These are phyloP conservation scores for Hirschioporus abietinus DNA, from an alignment of 768 basidiomycete genomes.

Conservation along the genomic window DNA sequence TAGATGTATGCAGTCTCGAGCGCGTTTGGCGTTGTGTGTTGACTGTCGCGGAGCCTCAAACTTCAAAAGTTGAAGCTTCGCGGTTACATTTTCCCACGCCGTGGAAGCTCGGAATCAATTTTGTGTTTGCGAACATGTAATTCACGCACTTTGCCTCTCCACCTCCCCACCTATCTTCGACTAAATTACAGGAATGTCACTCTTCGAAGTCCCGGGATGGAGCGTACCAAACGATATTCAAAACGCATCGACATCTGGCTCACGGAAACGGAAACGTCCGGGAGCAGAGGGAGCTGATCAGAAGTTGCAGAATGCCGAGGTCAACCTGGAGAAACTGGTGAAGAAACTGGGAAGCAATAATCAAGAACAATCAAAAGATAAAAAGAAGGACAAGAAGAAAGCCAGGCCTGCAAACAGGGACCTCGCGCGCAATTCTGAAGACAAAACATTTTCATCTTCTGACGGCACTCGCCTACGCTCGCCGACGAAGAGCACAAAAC, in stretches of 20 bases:
- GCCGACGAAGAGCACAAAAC: not conserved
- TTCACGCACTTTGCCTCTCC: not conserved
- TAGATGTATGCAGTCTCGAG: no score
- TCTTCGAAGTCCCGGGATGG: slow-evolving; percentile 72
- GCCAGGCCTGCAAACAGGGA: slow-evolving; percentile 6
- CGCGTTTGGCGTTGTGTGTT: no score
- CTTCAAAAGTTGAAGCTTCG: not conserved
- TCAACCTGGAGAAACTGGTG: slow-evolving; percentile 60
- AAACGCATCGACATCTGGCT: slow-evolving; percentile 32
- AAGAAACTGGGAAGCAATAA: slow-evolving; percentile 32
- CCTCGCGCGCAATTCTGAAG: not conserved
- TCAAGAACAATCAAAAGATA: slow-evolving; percentile 5
- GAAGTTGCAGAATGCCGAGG: slow-evolving; percentile 32
- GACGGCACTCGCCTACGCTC: not conserved
- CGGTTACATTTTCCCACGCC: no score
- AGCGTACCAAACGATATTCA: slow-evolving; percentile 39
- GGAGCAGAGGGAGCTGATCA: slow-evolving; percentile 30
- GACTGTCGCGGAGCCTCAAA: not conserved
- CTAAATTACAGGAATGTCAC: slow-evolving; percentile 28
- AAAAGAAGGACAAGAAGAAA: slow-evolving; percentile 15
- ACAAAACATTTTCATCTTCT: not conserved
- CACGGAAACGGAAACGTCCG: slow-evolving; percentile 50
- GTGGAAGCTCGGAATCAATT: no score
- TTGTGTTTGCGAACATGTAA: not conserved
- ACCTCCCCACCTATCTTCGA: not conserved